Conservation (phyloP, 2,329 filamentous ascomycete genomes). For the Mycocentrospora acerina region DNA sequence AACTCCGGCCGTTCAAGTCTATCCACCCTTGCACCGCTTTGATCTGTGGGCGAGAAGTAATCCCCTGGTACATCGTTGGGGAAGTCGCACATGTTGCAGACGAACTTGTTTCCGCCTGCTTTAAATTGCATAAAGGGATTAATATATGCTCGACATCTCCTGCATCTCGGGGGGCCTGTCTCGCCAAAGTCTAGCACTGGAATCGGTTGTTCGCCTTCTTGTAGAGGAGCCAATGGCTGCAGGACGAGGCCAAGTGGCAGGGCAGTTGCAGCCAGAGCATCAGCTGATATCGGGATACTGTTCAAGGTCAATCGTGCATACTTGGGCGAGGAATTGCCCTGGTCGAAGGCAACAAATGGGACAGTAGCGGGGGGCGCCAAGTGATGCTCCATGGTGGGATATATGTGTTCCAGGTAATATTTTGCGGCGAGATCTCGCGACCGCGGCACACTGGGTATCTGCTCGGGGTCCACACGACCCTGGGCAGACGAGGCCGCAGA, state of each 20-base stretch:
- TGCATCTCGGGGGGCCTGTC: conserved; percentile 82
- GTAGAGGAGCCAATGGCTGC: conserved; percentile 81
- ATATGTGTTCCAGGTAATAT: conserved; percentile 83
- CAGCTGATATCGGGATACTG: conserved; percentile 81
- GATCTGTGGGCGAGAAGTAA: conserved; percentile 90
- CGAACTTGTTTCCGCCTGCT: conserved; percentile 90
- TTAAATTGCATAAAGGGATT: conserved; percentile 99
- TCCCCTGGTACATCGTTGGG: conserved; percentile 91
- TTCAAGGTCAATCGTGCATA: conserved; percentile 90
- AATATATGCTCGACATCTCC: conserved; percentile 92
- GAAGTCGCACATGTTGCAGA: conserved; percentile 97
- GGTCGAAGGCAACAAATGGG: conserved; percentile 91
- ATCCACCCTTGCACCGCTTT: conserved; percentile 83
- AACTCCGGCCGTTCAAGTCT: conserved; percentile 87
- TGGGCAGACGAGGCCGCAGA: conserved; percentile 61
- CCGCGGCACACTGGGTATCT: conserved; percentile 86
- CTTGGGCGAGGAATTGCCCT: conserved; percentile 95
- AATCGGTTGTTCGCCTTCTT: conserved; percentile 81
- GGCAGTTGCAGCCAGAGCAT: conserved; percentile 76
- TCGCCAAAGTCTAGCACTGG: conserved; percentile 96
- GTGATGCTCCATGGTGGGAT: conserved; percentile 93
- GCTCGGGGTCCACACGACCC: conserved; percentile 81
- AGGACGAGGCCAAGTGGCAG: conserved; percentile 84
- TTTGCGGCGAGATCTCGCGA: conserved; percentile 80
- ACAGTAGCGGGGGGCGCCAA: conserved; percentile 84